Evolutionary conservation across 176 grass and related monocot genomes (phyloP), one percentile per base, ranked within the genome.

Genomic region (Coix lacrymajobi): DNA sequence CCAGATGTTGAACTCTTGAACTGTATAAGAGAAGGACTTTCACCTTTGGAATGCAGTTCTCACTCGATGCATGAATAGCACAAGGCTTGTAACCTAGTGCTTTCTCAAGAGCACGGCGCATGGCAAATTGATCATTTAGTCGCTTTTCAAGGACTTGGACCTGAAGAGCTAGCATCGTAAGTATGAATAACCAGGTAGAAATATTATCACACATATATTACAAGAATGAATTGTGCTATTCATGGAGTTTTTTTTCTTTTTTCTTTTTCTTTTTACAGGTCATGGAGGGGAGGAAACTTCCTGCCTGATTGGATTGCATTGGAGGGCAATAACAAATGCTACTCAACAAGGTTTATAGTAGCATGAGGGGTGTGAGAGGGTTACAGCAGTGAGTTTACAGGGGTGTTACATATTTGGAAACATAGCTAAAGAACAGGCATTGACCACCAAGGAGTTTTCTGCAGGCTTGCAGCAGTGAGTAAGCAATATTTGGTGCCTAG

Each of bases 91-190:
- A 83, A 25, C 83, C 87, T 88, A 99, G 41, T 54, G 93, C 87
- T 66, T 93, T 95, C 87, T 99, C 96, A 6, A 98, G 77, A 77
- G 83, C 93, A 52, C 58, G 62, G 17, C 87, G 91, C 62, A 96
- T 68, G 22, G 84, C 38, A 39, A 98, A 95, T 56, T 98, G 93
- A 86, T 96, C 93, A 54, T 92, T 85, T 4, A 98, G 85, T 82
- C 89, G 71, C 85, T 92, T 81, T 81, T 92, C 96, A 70, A 99
- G 93, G 78, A 90, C 73, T 40, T 92, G 93, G 41, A 99, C 90
- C 96, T 99, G 89, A 38, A 81, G 73, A 51, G 71, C 9, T 44
- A 88, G 28, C 73, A 49, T 51, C 5, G 36, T 77, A 26, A 66
- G 20, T n/a, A 58, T 15, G 26, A 45, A 71, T 0, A 67, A 24